Base-by-base conservation (phyloP, 2,329 filamentous ascomycete genomes). In the Talaromyces amestolkiae region DNA sequence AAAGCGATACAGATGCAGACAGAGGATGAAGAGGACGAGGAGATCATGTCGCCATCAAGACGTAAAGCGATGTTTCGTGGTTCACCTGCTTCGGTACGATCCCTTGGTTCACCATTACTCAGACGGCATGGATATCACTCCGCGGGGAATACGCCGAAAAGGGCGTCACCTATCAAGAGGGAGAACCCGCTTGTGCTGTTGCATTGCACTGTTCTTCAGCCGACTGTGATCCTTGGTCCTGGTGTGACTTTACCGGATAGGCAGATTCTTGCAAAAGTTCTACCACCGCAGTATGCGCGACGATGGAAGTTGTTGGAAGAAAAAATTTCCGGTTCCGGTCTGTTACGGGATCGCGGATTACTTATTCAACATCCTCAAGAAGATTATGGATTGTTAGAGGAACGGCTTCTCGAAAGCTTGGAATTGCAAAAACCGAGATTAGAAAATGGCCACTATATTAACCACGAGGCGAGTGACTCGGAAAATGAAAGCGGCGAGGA, bases 301-400 rank as follows among this genome's bases (percentile, higher is more conserved):
- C 77, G 77, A 70, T 86, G 72, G 78, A 82, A 83, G 47, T 71
- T 86, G 2, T 73, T 89, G 13, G 81, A 82, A 67, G 84, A 86
- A 63, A 87, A 85, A 68, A 76, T 85, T 35, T 63, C 75, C 47
- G 77, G 74, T 0, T 83, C 84, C 4, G 82, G 83, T 2, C 82
- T 86, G 43, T 76, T 88, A n/a, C 80, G 84, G 73, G 78, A 84
- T 49, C 80, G 87, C 15, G 87, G 85, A 0, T 78, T 89, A 17
- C 77, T 89, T 64, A 86, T 89, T n/a, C 83, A 85, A 0, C 87
- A 89, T 72, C 87, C 87, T 1, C 77, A 83, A 66, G 86, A 87
- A 60, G 83, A 87, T 65, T 89, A 87, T 69, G 86, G 88, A 63
- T 71, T 89, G 37, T 79, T 89, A 2, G 86, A 89, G 72, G 87